Base-by-base conservation (phyloP, 1,284 basidiomycete genomes). In the Tausonia pullulans region DNA sequence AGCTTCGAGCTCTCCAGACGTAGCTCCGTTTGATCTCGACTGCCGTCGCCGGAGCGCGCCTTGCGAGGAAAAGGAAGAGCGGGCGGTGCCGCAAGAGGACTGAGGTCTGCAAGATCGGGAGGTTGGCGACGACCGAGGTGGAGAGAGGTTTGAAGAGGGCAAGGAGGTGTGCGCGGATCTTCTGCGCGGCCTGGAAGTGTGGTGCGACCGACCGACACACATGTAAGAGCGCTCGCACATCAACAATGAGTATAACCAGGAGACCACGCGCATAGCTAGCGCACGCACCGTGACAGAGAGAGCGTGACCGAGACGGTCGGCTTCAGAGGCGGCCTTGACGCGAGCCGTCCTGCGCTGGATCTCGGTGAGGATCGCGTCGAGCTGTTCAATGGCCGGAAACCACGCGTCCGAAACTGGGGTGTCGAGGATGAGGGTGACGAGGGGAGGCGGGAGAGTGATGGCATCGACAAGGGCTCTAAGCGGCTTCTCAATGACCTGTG, bases 11-110 rank as follows among this genome's bases (percentile, higher is more conserved):
- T 10, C 88, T 85, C 55, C 83, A 83, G 45, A 88, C 79, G 73
- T 99, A 99, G 4, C 88, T 87, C 58, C 90, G 81, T 74, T 95
- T 92, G 27, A 98, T 80, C 75, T 98, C 95, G 67, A 83, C 83
- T 2, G 95, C 93, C 41, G 94, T 87, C 48, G 82, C 80, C 3
- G 87, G 82, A 13, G 87, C 87, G 69, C 94, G 90, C 6, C 87
- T 83, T 66, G 87, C 84, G 49, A 99, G 79, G 72, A 98, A 98
- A 2, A 82, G 81, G 72, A 87, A 98, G 61, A 98, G 80, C 3
- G 88, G 80, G 56, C 84, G 82, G 72, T 91, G 91, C 73, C 93
- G 93, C 67, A 95, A 78, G 61, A 98, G 80, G 0, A 94, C 81
- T 0, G 89, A 87, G 0, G 88, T 88, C 73, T 99, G 96, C 2